Evolutionary conservation across 106 monocot genomes (phyloP), one percentile per base, ranked within the genome.

Genomic region (Platanthera zijinensis): DNA sequence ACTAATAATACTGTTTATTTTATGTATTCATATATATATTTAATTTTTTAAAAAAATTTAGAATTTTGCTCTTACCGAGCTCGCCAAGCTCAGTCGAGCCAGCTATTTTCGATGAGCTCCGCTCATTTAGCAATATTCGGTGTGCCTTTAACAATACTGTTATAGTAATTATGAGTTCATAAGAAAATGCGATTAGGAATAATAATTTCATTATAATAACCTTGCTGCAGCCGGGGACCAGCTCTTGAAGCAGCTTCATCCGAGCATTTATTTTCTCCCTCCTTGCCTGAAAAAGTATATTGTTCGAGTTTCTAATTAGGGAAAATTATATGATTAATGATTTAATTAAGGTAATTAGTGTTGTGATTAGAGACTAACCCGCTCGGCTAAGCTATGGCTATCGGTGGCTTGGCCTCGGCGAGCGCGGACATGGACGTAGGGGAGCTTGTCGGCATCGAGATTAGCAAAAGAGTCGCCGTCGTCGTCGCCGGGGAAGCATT

Each of bases 171-270:
- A 39, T 39, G 25, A 25, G 25, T 25, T 25, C 25, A 32, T 5
- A 66, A 32, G 30, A 32, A 10, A 11, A 66, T 32, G 2, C n/a
- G 17, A 46, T 70, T 46, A 70, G 46, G 45, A 59, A 48, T 39
- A 39, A 1, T 39, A 39, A 39, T 3, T 39, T 39, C 39, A 39
- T 39, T 39, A 39, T 50, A 52, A 45, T 3, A 10, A 92, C 95
- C 90, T 95, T 95, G 84, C 77, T 90, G 78, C 95, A 96, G 2
- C 95, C 92, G 50, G 95, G 95, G 87, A 96, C 95, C 79, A 96
- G 89, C 75, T 92, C 95, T 71, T 92, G 90, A 0, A 96, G 90
- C 22, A 96, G 85, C 85, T 96, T 92, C 95, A 96, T 96, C 87
- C 95, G 79, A 7, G 85, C 92, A 87, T 96, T 96, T 71, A 96